A percentile compares a stretch with the other conserved stretches of the same genome.
Conservation (phyloP, 192 early-diverging fungal genomes). For the Entomortierella chlamydospora region DNA sequence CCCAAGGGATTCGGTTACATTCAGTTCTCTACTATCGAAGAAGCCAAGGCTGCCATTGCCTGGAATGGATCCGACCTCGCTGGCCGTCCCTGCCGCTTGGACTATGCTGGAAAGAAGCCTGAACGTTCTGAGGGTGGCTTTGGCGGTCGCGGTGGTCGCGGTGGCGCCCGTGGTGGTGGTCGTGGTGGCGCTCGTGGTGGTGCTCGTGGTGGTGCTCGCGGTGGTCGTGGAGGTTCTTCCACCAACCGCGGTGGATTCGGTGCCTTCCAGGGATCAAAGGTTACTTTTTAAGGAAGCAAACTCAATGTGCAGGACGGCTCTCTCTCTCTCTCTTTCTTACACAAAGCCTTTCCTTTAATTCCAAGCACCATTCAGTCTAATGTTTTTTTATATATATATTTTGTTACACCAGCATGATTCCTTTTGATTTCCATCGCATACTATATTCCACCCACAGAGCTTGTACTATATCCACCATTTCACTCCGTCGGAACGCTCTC, state of each 20-base stretch:
- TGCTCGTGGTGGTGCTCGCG: constrained; percentile 64
- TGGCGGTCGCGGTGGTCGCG: constrained; percentile 43
- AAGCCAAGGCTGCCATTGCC: constrained; percentile 80
- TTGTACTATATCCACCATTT: background rate
- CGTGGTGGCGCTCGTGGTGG: constrained; percentile 54
- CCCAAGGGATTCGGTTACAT: constrained; percentile 93
- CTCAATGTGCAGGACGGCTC: background rate
- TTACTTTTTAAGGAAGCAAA: constrained; percentile 40
- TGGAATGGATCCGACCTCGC: constrained; percentile 82
- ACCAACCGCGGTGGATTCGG: constrained; percentile 69
- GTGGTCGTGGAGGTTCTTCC: constrained; percentile 63
- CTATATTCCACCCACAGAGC: background rate
- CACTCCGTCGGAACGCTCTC: background rate
- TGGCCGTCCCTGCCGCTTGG: constrained; percentile 87
- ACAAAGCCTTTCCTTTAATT: too few relatives aligned
- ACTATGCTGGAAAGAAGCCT: constrained; percentile 74
- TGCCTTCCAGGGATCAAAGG: constrained; percentile 48
- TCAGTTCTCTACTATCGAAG: constrained; percentile 76
- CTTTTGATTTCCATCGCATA: constrained; percentile 4
- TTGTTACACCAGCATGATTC: background rate
- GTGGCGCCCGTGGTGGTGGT: constrained; percentile 34
- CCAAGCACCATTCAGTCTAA: too few relatives aligned
- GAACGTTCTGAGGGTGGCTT: constrained; percentile 51
- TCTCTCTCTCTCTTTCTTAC: background rate
- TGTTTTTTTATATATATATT: too few relatives aligned